Conservation (phyloP, 2,329 filamentous ascomycete species). For the Ophiosphaerella narmari region DNA sequence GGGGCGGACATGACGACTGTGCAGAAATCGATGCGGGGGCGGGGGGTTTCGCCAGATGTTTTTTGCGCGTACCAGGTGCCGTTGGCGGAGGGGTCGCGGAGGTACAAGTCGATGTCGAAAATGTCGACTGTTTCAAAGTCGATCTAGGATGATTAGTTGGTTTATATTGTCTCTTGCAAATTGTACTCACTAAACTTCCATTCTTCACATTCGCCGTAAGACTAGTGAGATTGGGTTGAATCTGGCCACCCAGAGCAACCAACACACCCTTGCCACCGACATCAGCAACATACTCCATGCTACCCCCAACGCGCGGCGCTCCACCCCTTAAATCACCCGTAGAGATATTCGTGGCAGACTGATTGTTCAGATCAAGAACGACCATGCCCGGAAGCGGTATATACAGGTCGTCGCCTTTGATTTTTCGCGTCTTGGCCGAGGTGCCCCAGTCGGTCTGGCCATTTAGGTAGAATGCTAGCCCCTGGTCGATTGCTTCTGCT, state of each 20-base stretch:
- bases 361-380: conserved; percentile 44
- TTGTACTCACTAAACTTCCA: conserved; percentile 33
- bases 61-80: conserved; percentile 51
- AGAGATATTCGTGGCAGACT: conserved; percentile 46
- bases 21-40: conserved; percentile 53
- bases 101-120: conserved; percentile 40
- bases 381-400: conserved; percentile 45
- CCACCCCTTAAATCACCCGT: conserved; percentile 36
- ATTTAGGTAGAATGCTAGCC: conserved; percentile 48
- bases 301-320: conserved; percentile 44
- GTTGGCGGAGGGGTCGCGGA: background rate
- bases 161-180: background rate
- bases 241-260: conserved; percentile 46
- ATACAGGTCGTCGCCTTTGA: conserved; percentile 8
- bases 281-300: conserved; percentile 44
- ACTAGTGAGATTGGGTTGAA: conserved; percentile 11
- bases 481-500: conserved; percentile 45
- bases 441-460: conserved; percentile 47
- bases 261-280: conserved; percentile 47
- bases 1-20: conserved; percentile 47
- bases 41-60: conserved; percentile 49
- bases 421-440: conserved; percentile 11
- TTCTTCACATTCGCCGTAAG: background rate
- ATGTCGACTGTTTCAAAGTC: conserved; percentile 38
- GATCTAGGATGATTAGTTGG: conserved; percentile 8